Base-by-base conservation (phyloP, 108 stramenopile species). In the Skeletonema costatum region DNA sequence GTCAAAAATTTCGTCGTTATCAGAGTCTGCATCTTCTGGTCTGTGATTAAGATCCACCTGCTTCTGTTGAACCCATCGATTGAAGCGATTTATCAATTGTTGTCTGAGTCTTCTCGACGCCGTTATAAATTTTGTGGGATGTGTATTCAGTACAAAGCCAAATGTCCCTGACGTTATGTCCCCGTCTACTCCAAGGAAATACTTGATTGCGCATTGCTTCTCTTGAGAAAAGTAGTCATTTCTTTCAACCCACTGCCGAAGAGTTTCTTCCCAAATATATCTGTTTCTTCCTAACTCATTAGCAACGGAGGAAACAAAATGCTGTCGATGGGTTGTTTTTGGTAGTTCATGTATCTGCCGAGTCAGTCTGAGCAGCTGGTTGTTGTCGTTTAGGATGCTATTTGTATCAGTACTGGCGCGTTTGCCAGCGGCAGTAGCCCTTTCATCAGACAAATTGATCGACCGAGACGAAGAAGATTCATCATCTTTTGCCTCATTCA, bases 151-250 rank as follows among this genome's bases (percentile, higher is more conserved):
- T 50, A 60, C 17, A 11, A 69, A 75, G 33, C 75, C 70, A 61
- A 32, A 64, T 50, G 74, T 38, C 38, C 71, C 71, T 35, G 78
- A 66, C 51, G 66, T 38, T 32, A 75, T 68, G 35, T 61, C 68
- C 19, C 81, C 81, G 62, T 76, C 75, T 8, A 82, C 75, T 6
- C 81, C 81, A 21, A 82, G 42, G 51, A 82, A 76, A 58, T 74
- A 82, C 67, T 72, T 82, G 30, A 82, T 31, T 83, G 61, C 74
- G 61, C 71, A 63, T 51, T 66, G 35, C 53, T 76, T 59, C 5
- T 25, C 33, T 6, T 39, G 64, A 10, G 74, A 35, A 36, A 77
- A n/a, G 32, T 31, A 10, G 50, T 42, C 6, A 10, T 60, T 8
- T 25, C 29, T 46, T 30, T 35, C 32, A 14, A 30, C 68, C 35